Conservation (phyloP, 2,329 filamentous ascomycete genomes). For the Aureobasidium leucospermi region DNA sequence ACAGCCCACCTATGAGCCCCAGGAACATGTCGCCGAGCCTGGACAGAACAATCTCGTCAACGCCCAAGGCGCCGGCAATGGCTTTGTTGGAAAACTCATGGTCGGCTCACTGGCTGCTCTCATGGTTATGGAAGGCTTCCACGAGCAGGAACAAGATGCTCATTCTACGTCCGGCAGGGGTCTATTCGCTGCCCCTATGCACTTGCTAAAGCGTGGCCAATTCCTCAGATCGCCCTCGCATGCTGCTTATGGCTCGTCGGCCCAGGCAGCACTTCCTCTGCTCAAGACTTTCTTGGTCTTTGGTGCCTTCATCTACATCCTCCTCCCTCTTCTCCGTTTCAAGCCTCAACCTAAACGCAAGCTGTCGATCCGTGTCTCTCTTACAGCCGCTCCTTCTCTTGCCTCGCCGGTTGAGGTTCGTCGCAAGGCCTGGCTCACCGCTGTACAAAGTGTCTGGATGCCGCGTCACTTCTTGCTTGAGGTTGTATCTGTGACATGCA, state of each 20-base stretch:
- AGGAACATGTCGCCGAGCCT: slow-evolving; percentile 26
- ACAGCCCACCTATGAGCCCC: slow-evolving; percentile 26
- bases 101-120: slow-evolving; percentile 84
- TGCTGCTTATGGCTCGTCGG: slow-evolving; percentile 4
- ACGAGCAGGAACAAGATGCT: slow-evolving; percentile 54
- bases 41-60: slow-evolving; percentile 30
- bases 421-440: slow-evolving; percentile 84
- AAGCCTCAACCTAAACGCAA: slow-evolving; percentile 49
- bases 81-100: slow-evolving; percentile 70
- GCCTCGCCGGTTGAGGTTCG: slow-evolving; percentile 79
- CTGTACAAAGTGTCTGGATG: slow-evolving; percentile 86
- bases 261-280: slow-evolving; percentile 33
- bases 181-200: slow-evolving; percentile 36
- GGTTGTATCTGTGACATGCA: slow-evolving; percentile 69
- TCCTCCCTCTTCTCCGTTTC: slow-evolving; percentile 50
- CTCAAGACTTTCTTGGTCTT: slow-evolving; percentile 46
- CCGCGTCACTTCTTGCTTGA: slow-evolving; percentile 83
- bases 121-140: slow-evolving; percentile 81
- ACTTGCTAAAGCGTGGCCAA: slow-evolving; percentile 26
- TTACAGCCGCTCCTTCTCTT: slow-evolving; percentile 57
- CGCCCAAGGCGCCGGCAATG: slow-evolving; percentile 37
- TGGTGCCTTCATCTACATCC: slow-evolving; percentile 48
- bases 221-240: slow-evolving; percentile 5
- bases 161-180: slow-evolving; percentile 33
- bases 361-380: slow-evolving; percentile 28